phyloP scores from a whole-genome alignment of 768 basidiomycete species.

The Collybia sp. region DNA sequence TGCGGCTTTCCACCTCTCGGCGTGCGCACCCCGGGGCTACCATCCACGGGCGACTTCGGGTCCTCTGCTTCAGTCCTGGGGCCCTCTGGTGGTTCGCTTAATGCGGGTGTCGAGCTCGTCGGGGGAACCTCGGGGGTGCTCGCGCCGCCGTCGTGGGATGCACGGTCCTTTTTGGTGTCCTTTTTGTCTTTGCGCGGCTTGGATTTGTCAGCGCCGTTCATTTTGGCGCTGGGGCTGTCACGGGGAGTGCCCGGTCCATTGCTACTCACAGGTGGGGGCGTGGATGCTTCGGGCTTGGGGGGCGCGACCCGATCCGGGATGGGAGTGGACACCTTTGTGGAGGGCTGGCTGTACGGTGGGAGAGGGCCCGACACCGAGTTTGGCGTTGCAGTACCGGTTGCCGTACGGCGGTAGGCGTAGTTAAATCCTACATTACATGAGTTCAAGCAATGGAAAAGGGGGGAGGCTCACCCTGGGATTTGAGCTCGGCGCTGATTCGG shows the following conservation, averaged over 20 bases:
- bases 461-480: slow-evolving; percentile 70
- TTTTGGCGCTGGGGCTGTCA: slow-evolving; percentile 31
- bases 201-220: slow-evolving; percentile 48
- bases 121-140: slow-evolving; percentile 23
- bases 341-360: slow-evolving; percentile 32
- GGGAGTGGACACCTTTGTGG: slow-evolving; percentile 33
- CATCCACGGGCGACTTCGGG: slow-evolving; percentile 53
- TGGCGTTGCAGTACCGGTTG: slow-evolving; percentile 56
- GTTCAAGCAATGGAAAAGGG: not conserved
- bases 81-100: no score
- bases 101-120: slow-evolving; percentile 25
- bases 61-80: slow-evolving; percentile 24
- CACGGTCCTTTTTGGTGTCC: slow-evolving; percentile 56
- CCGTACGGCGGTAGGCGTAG: slow-evolving; percentile 85
- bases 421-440: slow-evolving; percentile 69
- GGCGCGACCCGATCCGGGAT: slow-evolving; percentile 25
- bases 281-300: slow-evolving; percentile 30
- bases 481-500: slow-evolving; percentile 86
- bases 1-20: slow-evolving; percentile 61
- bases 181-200: slow-evolving; percentile 57
- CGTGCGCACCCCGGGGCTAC: slow-evolving; percentile 60
- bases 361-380: slow-evolving; percentile 51
- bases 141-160: slow-evolving; percentile 25
- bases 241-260: slow-evolving; percentile 21
- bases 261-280: slow-evolving; percentile 27